Evolutionary conservation across 441 rosid species (phyloP).

Genomic region (Adansonia madagascariensis): DNA sequence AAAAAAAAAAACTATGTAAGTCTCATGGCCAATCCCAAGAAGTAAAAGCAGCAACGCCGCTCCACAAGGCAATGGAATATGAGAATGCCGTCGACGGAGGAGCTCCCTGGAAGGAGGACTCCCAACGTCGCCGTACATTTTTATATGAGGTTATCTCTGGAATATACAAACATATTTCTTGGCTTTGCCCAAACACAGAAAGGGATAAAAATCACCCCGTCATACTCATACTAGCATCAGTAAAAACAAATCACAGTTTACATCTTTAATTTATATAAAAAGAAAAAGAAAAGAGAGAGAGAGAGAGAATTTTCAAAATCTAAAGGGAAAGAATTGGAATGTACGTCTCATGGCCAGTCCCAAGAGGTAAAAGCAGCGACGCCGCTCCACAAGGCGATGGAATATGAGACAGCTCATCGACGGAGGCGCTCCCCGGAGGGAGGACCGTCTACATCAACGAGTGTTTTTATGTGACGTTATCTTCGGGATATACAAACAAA

Average conservation of each 20-base stretch:
- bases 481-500: constrained; percentile 48
- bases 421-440: constrained; percentile 33
- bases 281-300: not conserved
- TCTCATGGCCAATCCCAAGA: constrained; percentile 61
- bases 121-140: constrained; percentile 8
- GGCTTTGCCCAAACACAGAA: constrained; percentile 37
- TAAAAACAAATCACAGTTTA: not conserved
- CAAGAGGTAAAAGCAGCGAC: constrained; percentile 54
- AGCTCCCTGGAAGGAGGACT: constrained; percentile 6
- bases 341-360: constrained; percentile 65
- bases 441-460: constrained; percentile 21
- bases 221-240: not conserved
- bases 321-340: constrained; percentile 13
- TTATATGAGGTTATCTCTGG: constrained; percentile 49
- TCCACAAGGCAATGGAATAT: constrained; percentile 64
- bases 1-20: constrained; percentile 29
- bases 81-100: constrained; percentile 40
- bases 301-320: not conserved
- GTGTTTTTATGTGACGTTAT: constrained; percentile 45
- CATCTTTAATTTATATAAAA: not conserved
- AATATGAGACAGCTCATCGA: constrained; percentile 47
- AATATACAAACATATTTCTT: constrained; percentile 36
- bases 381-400: constrained; percentile 66
- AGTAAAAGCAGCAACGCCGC: constrained; percentile 56
- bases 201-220: constrained; percentile 32